phyloP scores from a whole-genome alignment of 768 basidiomycete genomes.

The Phanerodontia chrysosporium region DNA sequence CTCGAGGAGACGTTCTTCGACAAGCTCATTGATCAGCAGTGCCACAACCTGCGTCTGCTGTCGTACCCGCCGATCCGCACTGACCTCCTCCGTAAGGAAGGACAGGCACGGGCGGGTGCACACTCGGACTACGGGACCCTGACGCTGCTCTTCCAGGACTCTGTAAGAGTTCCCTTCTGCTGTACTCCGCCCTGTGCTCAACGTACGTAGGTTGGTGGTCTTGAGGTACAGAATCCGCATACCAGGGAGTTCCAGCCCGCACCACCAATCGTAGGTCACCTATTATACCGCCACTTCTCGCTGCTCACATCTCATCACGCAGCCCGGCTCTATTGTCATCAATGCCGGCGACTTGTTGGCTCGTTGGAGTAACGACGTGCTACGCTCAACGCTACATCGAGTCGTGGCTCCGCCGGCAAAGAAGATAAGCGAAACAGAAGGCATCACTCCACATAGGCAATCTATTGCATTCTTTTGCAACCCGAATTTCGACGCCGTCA shows the following conservation, averaged over 20 bases:
- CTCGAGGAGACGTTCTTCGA: conserved; percentile 77
- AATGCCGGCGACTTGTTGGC: conserved; percentile 80
- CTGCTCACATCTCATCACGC: conserved; percentile 3
- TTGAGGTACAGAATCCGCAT: conserved; percentile 79
- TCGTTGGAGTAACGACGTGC: conserved; percentile 79
- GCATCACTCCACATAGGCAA: conserved; percentile 62
- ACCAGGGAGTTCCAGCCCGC: conserved; percentile 70
- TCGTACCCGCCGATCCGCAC: conserved; percentile 77
- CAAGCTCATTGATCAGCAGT: conserved; percentile 66
- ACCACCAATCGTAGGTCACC: conserved; percentile 60
- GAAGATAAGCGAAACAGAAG: conserved; percentile 44
- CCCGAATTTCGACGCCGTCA: conserved; percentile 64
- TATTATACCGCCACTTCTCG: neutral
- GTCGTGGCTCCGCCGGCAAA: conserved; percentile 69
- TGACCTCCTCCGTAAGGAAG: conserved; percentile 50
- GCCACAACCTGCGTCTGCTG: conserved; percentile 75
- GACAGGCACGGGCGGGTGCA: conserved; percentile 77
- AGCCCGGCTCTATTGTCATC: conserved; percentile 80
- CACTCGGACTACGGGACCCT: conserved; percentile 86
- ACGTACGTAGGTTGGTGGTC: conserved; percentile 58
- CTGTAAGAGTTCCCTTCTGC: conserved; percentile 31
- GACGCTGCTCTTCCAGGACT: conserved; percentile 78
- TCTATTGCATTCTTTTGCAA: conserved; percentile 89
- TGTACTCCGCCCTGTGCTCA: neutral
- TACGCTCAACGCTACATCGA: conserved; percentile 78